A percentile compares a stretch with the other conserved stretches of the same genome.
phyloP scores from a whole-genome alignment of 2,329 filamentous ascomycete species.

The Diplodia corticola region DNA sequence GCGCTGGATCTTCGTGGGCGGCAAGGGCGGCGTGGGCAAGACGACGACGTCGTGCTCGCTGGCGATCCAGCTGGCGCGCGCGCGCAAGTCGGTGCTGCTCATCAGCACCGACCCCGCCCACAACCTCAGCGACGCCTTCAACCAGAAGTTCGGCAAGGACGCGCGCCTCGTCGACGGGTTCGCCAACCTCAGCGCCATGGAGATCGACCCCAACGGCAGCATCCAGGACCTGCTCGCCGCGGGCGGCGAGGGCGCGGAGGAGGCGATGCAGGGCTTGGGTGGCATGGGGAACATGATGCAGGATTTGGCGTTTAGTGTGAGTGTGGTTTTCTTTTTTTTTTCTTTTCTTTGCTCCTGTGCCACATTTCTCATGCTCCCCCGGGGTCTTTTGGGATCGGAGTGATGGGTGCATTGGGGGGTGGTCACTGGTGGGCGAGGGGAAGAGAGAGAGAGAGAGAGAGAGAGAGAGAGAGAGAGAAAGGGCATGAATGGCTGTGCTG shows the following conservation, averaged over 20 bases:
- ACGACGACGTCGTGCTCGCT: slow-evolving; percentile 99
- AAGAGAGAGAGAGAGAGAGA: no score
- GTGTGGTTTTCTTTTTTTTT: slow-evolving; percentile 44
- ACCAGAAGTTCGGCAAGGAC: slow-evolving; percentile 99
- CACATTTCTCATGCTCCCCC: no score
- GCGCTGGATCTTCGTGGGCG: slow-evolving; percentile 98
- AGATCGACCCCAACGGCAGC: slow-evolving; percentile 97
- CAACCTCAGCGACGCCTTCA: slow-evolving; percentile 96
- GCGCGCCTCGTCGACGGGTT: slow-evolving; percentile 90
- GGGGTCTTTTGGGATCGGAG: no score
- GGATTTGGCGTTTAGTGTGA: slow-evolving; percentile 89
- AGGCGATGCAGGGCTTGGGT: slow-evolving; percentile 66
- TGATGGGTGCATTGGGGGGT: no score
- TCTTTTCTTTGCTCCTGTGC: no score
- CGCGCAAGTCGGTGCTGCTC: slow-evolving; percentile 91
- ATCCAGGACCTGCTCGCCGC: slow-evolving; percentile 91
- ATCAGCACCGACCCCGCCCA: slow-evolving; percentile 98
- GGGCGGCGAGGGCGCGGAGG: slow-evolving; percentile 69
- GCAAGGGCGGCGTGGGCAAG: slow-evolving; percentile 97
- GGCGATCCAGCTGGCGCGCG: slow-evolving; percentile 93
- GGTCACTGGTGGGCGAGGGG: no score
- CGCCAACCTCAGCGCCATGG: slow-evolving; percentile 94
- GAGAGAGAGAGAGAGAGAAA: neutral
- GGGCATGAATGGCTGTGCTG: neutral
- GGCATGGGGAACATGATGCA: slow-evolving; percentile 96